Evolutionary conservation across 2,329 filamentous ascomycete species (phyloP).

Genomic region (Diplodia corticola): DNA sequence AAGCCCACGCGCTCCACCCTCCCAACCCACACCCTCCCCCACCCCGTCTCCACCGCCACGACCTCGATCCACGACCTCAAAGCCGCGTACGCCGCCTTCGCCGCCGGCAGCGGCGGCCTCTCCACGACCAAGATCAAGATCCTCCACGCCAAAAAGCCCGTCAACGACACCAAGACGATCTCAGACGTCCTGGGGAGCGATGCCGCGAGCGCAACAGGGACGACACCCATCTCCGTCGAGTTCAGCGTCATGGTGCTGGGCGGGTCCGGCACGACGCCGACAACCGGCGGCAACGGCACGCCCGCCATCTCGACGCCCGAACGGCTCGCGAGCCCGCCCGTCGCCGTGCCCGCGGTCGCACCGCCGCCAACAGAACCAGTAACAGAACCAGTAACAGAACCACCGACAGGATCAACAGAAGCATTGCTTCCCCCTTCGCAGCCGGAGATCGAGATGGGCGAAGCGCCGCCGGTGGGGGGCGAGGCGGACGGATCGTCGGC

Average conservation of each 20-base stretch:
- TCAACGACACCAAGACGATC: slow-evolving; percentile 73
- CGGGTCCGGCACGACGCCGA: slow-evolving; percentile 50
- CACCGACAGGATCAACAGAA: too few relatives aligned
- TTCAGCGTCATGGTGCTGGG: slow-evolving; percentile 88
- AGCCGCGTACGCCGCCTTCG: slow-evolving; percentile 57
- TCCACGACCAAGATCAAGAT: slow-evolving; percentile 70
- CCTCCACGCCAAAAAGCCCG: slow-evolving; percentile 83
- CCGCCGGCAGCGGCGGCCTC: slow-evolving; percentile 46
- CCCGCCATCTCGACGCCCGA: slow-evolving; percentile 13
- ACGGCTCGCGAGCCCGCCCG: slow-evolving; percentile 3
- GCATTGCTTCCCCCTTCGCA: not conserved
- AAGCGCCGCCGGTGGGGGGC: slow-evolving; percentile 46
- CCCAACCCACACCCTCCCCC: slow-evolving; percentile 63
- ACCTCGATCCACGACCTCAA: slow-evolving; percentile 82
- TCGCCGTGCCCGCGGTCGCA: not conserved
- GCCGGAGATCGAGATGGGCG: slow-evolving; percentile 24
- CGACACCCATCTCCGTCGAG: slow-evolving; percentile 65
- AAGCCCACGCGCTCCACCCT: slow-evolving; percentile 65
- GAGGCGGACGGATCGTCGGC: slow-evolving; percentile 49
- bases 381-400: too few relatives aligned
- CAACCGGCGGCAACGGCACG: slow-evolving; percentile 31
- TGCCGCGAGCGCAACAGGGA: too few relatives aligned
- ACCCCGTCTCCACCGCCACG: slow-evolving; percentile 56
- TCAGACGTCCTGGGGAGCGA: slow-evolving; percentile 64
- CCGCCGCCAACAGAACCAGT: too few relatives aligned